phyloP scores from a whole-genome alignment of 306 rosid genomes.

The Prunus dulcis region DNA sequence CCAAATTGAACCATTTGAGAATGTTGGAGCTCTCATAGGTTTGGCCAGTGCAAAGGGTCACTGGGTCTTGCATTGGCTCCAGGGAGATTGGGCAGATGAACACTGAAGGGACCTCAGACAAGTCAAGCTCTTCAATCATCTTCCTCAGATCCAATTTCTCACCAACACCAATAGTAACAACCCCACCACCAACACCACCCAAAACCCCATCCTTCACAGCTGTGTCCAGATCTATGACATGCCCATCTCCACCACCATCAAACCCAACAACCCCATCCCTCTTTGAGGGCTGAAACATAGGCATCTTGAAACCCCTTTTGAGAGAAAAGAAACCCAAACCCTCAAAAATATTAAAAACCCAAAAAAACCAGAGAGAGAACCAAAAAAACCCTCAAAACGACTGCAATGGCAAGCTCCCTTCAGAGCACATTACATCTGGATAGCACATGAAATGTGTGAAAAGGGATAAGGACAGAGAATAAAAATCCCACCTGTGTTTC shows the following conservation, averaged over 20 bases:
- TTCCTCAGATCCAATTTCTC: slow-evolving; percentile 73
- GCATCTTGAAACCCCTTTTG: slow-evolving; percentile 42
- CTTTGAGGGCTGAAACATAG: slow-evolving; percentile 63
- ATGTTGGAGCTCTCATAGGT: slow-evolving; percentile 76
- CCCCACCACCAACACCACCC: slow-evolving; percentile 54
- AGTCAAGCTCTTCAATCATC: slow-evolving; percentile 71
- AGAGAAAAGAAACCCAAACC: slow-evolving; percentile 1
- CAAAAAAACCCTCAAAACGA: slow-evolving; percentile 5
- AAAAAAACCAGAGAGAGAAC: background rate
- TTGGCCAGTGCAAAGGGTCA: slow-evolving; percentile 80
- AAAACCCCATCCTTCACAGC: slow-evolving; percentile 72
- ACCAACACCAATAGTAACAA: slow-evolving; percentile 34
- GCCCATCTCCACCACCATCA: slow-evolving; percentile 66
- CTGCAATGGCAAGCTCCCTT: slow-evolving; percentile 28
- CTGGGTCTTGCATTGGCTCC: slow-evolving; percentile 86
- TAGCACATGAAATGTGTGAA: slow-evolving; percentile 21
- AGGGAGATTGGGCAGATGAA: slow-evolving; percentile 83
- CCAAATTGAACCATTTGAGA: slow-evolving; percentile 71
- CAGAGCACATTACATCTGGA: slow-evolving; percentile 32
- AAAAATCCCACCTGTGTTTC: slow-evolving; percentile 12
- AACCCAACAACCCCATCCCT: slow-evolving; percentile 48
- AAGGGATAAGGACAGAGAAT: slow-evolving; percentile 6
- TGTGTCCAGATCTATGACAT: slow-evolving; percentile 76
- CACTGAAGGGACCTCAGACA: slow-evolving; percentile 64
- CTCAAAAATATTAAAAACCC: background rate